Percentiles rank a stretch among this genome's conserved stretches.
phyloP scores from a whole-genome alignment of 2,329 filamentous ascomycete genomes.

The Penicillium sp. region DNA sequence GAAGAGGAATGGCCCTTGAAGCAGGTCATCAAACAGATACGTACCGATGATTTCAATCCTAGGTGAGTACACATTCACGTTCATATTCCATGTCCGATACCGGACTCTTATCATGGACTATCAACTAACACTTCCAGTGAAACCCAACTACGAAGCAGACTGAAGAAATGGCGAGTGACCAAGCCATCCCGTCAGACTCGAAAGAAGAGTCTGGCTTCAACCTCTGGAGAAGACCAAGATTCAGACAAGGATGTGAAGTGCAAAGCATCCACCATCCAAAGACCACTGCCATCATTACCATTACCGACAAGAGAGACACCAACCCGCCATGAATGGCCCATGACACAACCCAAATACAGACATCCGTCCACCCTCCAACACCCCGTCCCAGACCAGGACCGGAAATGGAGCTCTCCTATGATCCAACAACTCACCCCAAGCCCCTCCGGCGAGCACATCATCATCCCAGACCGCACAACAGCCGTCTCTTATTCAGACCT shows the following conservation, averaged over 20 bases:
- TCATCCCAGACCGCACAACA: conserved; percentile 23
- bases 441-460: conserved; percentile 24
- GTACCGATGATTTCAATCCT: conserved; percentile 44
- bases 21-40: conserved; percentile 47
- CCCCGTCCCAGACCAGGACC: conserved; percentile 8
- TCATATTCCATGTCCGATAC: neutral
- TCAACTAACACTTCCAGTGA: conserved; percentile 31
- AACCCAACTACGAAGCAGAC: conserved; percentile 45
- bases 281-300: conserved; percentile 9
- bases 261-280: conserved; percentile 8
- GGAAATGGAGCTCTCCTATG: conserved; percentile 25
- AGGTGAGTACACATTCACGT: conserved; percentile 32
- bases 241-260: conserved; percentile 18
- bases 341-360: conserved; percentile 14
- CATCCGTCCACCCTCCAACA: neutral
- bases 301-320: conserved; percentile 4
- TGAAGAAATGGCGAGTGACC: conserved; percentile 49
- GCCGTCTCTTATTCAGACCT: conserved; percentile 21
- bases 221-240: conserved; percentile 22
- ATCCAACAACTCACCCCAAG: conserved; percentile 26
- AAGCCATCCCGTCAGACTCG: conserved; percentile 47
- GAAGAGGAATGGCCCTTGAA: conserved; percentile 49
- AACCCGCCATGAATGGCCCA: conserved; percentile 16
- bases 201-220: conserved; percentile 37
- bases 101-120: neutral